Percentiles rank a stretch among this genome's conserved stretches.
These are phyloP conservation scores for Patellaria atrata DNA, from an alignment of 495 filamentous ascomycete species.

Conservation along the genomic window DNA sequence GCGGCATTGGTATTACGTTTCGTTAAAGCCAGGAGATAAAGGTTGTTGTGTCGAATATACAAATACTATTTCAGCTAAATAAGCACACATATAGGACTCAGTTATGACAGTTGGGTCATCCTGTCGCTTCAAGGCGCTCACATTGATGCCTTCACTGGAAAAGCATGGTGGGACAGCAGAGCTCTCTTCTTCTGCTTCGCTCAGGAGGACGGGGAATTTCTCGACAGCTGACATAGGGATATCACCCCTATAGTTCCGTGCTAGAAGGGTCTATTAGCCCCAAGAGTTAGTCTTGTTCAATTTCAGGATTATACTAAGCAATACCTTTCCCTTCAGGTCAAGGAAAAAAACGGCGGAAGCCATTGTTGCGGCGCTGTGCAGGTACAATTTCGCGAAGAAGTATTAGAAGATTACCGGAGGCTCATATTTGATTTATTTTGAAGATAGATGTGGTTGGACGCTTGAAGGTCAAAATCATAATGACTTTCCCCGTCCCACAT, in stretches of 20 bases:
- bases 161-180: slow-evolving; percentile 97
- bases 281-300: slow-evolving; percentile 22
- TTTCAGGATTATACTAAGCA: slow-evolving; percentile 1
- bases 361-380: slow-evolving; percentile 46
- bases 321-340: slow-evolving; percentile 98
- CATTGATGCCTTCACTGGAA: slow-evolving; percentile 97
- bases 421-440: no score
- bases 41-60: slow-evolving; percentile 99
- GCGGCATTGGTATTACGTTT: slow-evolving; percentile 99
- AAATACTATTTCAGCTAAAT: slow-evolving; percentile 53
- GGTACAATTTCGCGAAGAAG: slow-evolving; percentile 6
- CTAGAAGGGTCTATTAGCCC: slow-evolving; percentile 68
- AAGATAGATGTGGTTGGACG: no score
- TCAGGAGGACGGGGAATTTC: slow-evolving; percentile 91
- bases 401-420: no score
- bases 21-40: slow-evolving; percentile 94
- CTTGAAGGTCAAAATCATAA: no score
- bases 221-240: slow-evolving; percentile 99
- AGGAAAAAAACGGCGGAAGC: slow-evolving; percentile 98
- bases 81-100: slow-evolving; percentile 7
- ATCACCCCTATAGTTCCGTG: slow-evolving; percentile 96
- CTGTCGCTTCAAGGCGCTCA: slow-evolving; percentile 32
- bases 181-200: slow-evolving; percentile 98
- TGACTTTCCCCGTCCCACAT: no score
- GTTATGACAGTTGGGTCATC: neutral